Base-by-base conservation (phyloP, 345 rosid species). In the Dovyalis caffra region DNA sequence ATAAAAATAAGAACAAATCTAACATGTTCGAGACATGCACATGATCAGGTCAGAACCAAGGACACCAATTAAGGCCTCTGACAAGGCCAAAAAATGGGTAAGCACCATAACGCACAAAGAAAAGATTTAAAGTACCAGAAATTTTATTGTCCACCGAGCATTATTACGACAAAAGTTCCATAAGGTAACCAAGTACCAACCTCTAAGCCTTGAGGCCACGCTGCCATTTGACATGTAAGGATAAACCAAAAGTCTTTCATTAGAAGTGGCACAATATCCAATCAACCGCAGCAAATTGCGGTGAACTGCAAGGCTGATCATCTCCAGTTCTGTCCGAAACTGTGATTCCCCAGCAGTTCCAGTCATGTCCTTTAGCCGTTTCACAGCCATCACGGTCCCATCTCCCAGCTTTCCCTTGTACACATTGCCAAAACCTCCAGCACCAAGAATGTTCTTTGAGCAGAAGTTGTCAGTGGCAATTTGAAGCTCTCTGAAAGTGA, bases 141-240 rank as follows among this genome's bases (percentile, higher is more conserved):
- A 33, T 45, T 8, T 26, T 68, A n/a, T 35, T 62, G 43, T 72
- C 31, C 79, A 69, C 14, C 16, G 61, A n/a, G 14, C 23, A 38
- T 43, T 37, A 26, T 33, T 9, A 62, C 5, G 66, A 26, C 47
- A 34, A 51, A 14, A 70, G 5, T 34, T 73, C 38, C 35, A 49
- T 58, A 79, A 49, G 49, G 23, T 4, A 74, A 63, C 31, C 35
- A 20, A 66, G 77, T 2, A 86, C 89, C 67, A 60, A 94, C 99
- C 92, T 92, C 90, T 87, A 53, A 95, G 97, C 83, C 99, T 86
- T 56, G 90, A 89, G 40, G 99, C 99, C 51, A 95, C 97, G 47
- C 99, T 95, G 80, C 99, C 97, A 70, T 92, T 95, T 38, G 95
- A 83, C 99, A 95, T 95, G 83, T 89, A 90, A 29, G 97, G 99